Conservation (phyloP, 441 rosid genomes). For the Brassica balearica region DNA sequence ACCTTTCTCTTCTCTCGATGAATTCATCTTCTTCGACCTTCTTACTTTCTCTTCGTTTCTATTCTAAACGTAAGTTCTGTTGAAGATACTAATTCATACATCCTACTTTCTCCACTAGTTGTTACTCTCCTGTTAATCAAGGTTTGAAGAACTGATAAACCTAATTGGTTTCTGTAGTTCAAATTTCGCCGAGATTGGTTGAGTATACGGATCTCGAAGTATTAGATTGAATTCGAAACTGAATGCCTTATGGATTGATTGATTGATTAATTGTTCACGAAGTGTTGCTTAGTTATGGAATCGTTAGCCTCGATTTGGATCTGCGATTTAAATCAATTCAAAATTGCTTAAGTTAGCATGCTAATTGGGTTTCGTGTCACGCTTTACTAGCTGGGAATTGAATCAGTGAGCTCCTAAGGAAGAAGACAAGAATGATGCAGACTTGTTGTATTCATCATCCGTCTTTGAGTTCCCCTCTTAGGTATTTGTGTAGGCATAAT, state of each 20-base stretch:
- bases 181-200: background rate
- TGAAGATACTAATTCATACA: too few species aligned
- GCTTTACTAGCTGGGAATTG: conserved; percentile 19
- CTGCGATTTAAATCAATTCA: background rate
- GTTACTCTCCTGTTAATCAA: background rate
- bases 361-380: background rate
- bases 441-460: conserved; percentile 44
- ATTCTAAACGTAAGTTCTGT: background rate
- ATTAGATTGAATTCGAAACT: background rate
- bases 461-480: conserved; percentile 35
- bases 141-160: conserved; percentile 12
- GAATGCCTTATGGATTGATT: background rate
- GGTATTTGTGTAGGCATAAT: conserved; percentile 31
- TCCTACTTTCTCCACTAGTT: background rate
- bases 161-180: conserved; percentile 3
- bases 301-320: conserved; percentile 20
- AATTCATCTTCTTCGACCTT: background rate
- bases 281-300: background rate
- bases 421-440: conserved; percentile 34
- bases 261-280: background rate
- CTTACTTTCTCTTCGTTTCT: background rate
- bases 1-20: background rate
- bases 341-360: background rate
- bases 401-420: conserved; percentile 33
- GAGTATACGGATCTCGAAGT: background rate